These are phyloP conservation scores for Populus simonii DNA, from an alignment of 345 rosid species.

Conservation along the genomic window DNA sequence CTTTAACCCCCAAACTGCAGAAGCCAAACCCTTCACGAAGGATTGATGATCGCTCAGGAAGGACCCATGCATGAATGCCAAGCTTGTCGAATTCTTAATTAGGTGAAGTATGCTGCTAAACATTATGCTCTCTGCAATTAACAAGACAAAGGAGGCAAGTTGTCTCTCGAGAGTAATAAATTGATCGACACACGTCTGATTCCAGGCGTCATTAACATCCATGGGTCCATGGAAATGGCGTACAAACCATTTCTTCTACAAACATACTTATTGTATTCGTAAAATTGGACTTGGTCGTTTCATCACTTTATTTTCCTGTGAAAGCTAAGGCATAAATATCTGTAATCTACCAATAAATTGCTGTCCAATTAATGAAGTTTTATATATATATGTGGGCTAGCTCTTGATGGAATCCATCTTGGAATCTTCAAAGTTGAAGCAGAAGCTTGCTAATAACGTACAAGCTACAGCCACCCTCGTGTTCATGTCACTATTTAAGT, in stretches of 20 bases:
- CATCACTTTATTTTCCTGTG: background rate
- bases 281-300: background rate
- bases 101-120: background rate
- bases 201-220: background rate
- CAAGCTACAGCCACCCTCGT: background rate
- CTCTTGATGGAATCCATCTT: slow-evolving; percentile 2
- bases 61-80: background rate
- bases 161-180: background rate
- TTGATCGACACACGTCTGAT: background rate
- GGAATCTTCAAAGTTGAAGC: slow-evolving; percentile 5
- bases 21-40: background rate
- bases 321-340: background rate
- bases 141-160: background rate
- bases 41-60: background rate
- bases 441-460: background rate
- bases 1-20: background rate
- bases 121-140: background rate
- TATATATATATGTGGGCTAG: background rate
- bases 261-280: background rate
- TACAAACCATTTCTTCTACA: background rate
- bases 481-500: background rate
- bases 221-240: background rate
- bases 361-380: background rate
- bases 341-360: background rate
- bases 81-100: background rate